Evolutionary conservation across 352 stramenopile species (phyloP), one percentile per base, ranked within the genome.

Genomic region (Pseudoperonospora humuli): DNA sequence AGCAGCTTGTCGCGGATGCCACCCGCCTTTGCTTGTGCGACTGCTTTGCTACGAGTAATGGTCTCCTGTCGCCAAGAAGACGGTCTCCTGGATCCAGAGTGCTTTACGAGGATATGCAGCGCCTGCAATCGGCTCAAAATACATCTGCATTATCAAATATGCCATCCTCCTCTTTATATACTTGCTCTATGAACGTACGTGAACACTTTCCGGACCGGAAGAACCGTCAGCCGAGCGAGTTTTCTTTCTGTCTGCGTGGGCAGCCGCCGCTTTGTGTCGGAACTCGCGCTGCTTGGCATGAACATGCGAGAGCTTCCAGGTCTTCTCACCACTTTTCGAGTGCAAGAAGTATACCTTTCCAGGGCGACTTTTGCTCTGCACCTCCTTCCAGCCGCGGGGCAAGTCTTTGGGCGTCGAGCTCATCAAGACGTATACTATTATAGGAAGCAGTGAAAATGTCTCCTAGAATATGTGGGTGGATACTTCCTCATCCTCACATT

Each of bases 51-150:
- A 54, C 80, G 67, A 26, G 80, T 95, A 58, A 96, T 93, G 21
- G 54, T 70, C 39, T 93, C 78, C 57, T 94, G 80, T 47, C 84
- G 72, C 85, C 85, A 96, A 5, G 80, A 93, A 28, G 83, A 89
- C 37, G 83, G 81, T 25, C 76, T 70, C 21, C 82, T 70, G 37
- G 78, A 93, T 36, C 71, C 79, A 1, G 70, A 57, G 66, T 96
- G 85, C 57, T 96, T 95, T 33, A 93, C 78, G 39, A 96, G 61
- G 50, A 96, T 86, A 61, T 95, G 84, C 41, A 88, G 63, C 43
- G 75, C 75, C 57, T 86, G 23, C 9, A 57, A 6, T 15, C 3
- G 7, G 8, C 31, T 23, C 15, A 13, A 39, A 6, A 10, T n/a
- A 34, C 27, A 7, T n/a, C 21, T 3, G 3, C 28, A 28, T 8